These are phyloP conservation scores for Epichloe baconii DNA, from an alignment of 2,329 filamentous ascomycete genomes.

Conservation along the genomic window DNA sequence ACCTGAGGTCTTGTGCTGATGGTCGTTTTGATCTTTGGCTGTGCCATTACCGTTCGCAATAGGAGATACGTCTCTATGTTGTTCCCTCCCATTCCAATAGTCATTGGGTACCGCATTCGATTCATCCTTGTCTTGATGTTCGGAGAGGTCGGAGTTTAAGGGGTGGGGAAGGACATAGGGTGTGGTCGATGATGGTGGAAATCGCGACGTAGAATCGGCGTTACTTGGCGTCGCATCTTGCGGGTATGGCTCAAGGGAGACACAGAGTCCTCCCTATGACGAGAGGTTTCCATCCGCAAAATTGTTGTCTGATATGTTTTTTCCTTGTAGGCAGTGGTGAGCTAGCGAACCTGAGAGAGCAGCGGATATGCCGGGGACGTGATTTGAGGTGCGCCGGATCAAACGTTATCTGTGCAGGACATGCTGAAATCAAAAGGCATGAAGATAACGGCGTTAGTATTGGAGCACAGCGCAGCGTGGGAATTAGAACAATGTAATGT, in stretches of 20 bases:
- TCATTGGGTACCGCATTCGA: slow-evolving; percentile 4
- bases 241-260: slow-evolving; percentile 10
- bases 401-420: background rate
- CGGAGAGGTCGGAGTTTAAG: background rate
- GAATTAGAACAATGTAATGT: background rate
- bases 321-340: background rate
- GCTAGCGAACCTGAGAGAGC: background rate
- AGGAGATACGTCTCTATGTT: slow-evolving; percentile 6
- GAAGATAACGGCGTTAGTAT: background rate
- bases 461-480: background rate
- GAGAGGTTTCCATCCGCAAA: background rate
- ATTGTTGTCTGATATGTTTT: background rate
- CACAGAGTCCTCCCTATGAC: slow-evolving; percentile 8
- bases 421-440: background rate
- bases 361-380: background rate
- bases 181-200: slow-evolving; percentile 5
- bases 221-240: slow-evolving; percentile 5
- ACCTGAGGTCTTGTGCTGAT: background rate
- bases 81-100: slow-evolving; percentile 10
- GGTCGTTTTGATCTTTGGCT: background rate
- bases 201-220: slow-evolving; percentile 4
- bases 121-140: background rate
- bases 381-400: background rate
- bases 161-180: slow-evolving; percentile 5
- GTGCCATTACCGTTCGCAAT: background rate